Percentiles rank a stretch among this genome's conserved stretches.
These are phyloP conservation scores for Scheffersomyces insectosa DNA, from an alignment of 1,139 yeast genomes.

Conservation along the genomic window DNA sequence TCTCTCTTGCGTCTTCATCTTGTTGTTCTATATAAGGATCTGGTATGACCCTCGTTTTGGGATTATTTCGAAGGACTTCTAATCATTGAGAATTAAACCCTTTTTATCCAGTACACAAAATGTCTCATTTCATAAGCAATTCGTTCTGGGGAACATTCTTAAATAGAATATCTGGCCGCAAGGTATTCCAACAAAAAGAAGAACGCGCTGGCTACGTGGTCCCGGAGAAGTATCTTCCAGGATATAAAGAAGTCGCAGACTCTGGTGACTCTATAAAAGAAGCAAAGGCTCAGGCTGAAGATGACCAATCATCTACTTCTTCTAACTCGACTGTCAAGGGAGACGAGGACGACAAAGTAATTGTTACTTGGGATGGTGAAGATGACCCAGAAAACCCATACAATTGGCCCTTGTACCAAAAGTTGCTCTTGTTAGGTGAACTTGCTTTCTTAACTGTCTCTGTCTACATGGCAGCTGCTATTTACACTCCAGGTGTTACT, in stretches of 20 bases:
- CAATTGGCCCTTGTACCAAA: conserved; percentile 7
- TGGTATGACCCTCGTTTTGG: no score
- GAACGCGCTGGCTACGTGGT: conserved; percentile 26
- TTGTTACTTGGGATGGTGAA: conserved; percentile 8
- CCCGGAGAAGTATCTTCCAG: conserved; percentile 25
- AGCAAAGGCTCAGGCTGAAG: not conserved
- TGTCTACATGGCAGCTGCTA: conserved; percentile 9
- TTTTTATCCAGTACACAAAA: not conserved
- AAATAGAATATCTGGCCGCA: conserved; percentile 28
- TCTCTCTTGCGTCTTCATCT: no score
- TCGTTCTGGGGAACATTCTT: conserved; percentile 28
- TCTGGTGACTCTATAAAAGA: not conserved
- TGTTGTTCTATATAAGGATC: no score
- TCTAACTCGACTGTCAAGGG: not conserved
- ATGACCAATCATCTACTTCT: not conserved
- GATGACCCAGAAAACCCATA: conserved; percentile 9
- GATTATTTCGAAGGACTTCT: no score
- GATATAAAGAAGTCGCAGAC: not conserved
- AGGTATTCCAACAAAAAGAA: conserved; percentile 24
- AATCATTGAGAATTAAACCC: no score
- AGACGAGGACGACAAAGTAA: conserved; percentile 5
- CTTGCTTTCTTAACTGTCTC: conserved; percentile 5
- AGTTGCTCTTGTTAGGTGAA: conserved; percentile 1
- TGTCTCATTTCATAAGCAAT: not conserved
- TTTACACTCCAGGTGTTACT: conserved; percentile 9